Base-by-base conservation (phyloP, 164 flowering plant genomes). In the Magnolia officinalis region DNA sequence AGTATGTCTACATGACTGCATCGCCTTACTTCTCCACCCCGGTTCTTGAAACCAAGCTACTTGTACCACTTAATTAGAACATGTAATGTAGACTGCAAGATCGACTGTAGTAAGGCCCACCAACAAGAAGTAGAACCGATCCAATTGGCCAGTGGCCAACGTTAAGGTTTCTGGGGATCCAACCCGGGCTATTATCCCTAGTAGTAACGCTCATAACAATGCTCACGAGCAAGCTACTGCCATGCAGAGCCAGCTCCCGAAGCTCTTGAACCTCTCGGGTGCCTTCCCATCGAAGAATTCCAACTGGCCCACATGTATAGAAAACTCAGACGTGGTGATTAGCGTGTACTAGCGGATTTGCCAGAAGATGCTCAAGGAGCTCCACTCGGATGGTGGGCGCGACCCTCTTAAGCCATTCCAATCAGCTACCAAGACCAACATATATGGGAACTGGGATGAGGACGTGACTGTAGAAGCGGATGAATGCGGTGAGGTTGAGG, bases 241-340 rank as follows among this genome's bases (percentile, higher is more conserved):
- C 99, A 95, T 95, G 82, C 97, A 93, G 9, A 95, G 87, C 0
- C 97, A 85, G 71, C 99, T 93, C 8, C 98, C 99, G 8, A 93
- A 86, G 85, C 96, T 91, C 81, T 92, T 95, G 0, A 95, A 84
- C 69, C 98, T 98, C 67, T 93, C 97, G 0, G 98, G 98, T 0
- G 99, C 93, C 71, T 95, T 92, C 3, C 88, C 88, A 50, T 90
- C 90, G 79, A 95, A 95, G 79, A 95, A 93, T 72, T 95, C 98
- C 80, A 95, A 63, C 75, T 90, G 96, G 1, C 96, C 98, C 0
- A 93, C 91, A 55, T 93, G 90, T 96, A 93, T 93, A 76, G 92
- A 95, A 50, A 95, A 94, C 76, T 95, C 99, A 0, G 97, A 92
- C 0, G 93, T 89, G 0, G 98, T 98, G 0, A 95, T 88, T 11